Evolutionary conservation across 2,329 filamentous ascomycete genomes (phyloP), one percentile per base, ranked within the genome.

Genomic region (Neofusicoccum kwambonambiense): DNA sequence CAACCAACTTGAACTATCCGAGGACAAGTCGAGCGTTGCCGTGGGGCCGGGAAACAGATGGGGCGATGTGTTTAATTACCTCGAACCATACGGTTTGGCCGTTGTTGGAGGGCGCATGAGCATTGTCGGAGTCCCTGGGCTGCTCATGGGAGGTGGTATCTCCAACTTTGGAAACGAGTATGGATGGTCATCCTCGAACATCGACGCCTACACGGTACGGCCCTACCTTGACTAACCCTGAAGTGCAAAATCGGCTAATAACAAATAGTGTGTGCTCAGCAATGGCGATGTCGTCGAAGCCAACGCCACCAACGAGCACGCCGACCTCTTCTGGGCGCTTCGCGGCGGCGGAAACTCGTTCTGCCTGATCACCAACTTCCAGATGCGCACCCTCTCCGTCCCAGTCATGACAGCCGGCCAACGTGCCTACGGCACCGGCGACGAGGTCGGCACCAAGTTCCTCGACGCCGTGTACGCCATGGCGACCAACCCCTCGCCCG

Each of bases 141-240:
- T 82, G 49, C 76, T 83, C 41, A 75, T 83, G 12, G 80, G 80
- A 63, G 76, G 79, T 70, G 75, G 67, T 67, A 69, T 70, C 7
- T 70, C 66, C 3, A 72, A 67, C 35, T 71, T 67, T 41, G 67
- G 67, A 4, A 67, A 68, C n/a, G 73, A 76, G 62, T 81, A 83
- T 66, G 82, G 82, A 17, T 81, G 80, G 76, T 77, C 80, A 19
- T 78, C 79, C 31, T 80, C 82, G 64, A 81, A 79, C 62, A 77
- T 83, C 7, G 71, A 80, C 22, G 77, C 80, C 51, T 81, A 75
- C 57, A 79, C 84, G 62, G 76, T 83, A n/a, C 78, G 82, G 11
- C 74, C 73, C n/a, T 68, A 75, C 7, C 67, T 72, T 0, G 3
- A 5, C 1, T 4, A 2, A 1, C 8, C 35, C 35, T 2, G 7